These are phyloP conservation scores for Mycena olivaceomarginata DNA, from an alignment of 768 basidiomycete species.

Conservation along the genomic window DNA sequence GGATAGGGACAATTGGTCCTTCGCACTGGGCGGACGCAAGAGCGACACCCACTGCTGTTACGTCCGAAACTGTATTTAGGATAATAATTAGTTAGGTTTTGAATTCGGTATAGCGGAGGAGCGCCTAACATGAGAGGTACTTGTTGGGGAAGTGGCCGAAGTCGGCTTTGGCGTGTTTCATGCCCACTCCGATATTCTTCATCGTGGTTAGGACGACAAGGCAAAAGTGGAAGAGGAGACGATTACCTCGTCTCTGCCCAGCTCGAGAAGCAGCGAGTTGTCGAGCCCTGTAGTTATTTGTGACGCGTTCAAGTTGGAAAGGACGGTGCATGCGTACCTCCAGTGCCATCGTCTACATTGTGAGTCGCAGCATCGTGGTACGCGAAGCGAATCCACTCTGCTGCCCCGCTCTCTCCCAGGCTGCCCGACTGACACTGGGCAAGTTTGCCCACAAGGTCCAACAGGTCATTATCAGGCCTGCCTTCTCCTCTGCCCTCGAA, in stretches of 20 bases:
- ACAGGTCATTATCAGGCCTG: conserved; percentile 19
- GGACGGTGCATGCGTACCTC: conserved; percentile 25
- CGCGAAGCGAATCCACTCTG: conserved; percentile 39
- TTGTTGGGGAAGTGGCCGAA: conserved; percentile 37
- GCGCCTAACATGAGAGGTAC: conserved; percentile 32
- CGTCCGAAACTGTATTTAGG: conserved; percentile 30
- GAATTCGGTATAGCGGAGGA: conserved; percentile 2
- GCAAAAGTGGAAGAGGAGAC: conserved; percentile 3
- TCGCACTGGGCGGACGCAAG: conserved; percentile 34
- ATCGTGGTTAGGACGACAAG: conserved; percentile 8
- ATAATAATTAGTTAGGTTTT: conserved; percentile 5
- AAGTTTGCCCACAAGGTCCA: conserved; percentile 33
- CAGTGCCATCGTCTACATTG: conserved; percentile 31
- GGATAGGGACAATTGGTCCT: conserved; percentile 35
- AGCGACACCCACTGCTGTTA: conserved; percentile 35
- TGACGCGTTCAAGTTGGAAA: conserved; percentile 17
- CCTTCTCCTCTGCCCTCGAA: conserved; percentile 35
- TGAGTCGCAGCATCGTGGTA: conserved; percentile 38
- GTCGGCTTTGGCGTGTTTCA: conserved; percentile 32
- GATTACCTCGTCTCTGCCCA: conserved; percentile 32
- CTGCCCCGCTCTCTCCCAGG: conserved; percentile 28
- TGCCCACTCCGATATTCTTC: conserved; percentile 36
- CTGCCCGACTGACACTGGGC: conserved; percentile 27
- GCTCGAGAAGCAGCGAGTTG: conserved; percentile 32
- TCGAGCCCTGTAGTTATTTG: conserved; percentile 33